Conservation (phyloP, 306 rosid species). For the Cucurbita moschata region DNA sequence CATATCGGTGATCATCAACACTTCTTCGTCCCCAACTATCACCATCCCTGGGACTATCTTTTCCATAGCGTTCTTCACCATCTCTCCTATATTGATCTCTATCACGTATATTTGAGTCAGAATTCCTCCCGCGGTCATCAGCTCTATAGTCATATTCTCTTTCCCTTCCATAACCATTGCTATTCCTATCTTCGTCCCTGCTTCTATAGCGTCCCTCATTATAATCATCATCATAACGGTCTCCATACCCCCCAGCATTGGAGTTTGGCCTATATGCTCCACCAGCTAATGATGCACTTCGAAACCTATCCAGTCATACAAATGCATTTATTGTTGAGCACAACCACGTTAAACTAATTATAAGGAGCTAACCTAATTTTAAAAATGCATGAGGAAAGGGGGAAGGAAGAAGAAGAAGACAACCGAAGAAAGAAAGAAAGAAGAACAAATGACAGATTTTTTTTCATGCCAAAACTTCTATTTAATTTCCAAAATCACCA, state of each 20-base stretch:
- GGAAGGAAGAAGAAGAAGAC: neutral
- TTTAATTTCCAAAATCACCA: neutral
- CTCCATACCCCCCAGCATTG: conserved; percentile 43
- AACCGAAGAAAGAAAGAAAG: neutral
- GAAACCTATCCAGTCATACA: conserved; percentile 45
- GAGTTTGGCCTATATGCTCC: conserved; percentile 78
- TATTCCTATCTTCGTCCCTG: conserved; percentile 57
- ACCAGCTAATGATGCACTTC: conserved; percentile 33
- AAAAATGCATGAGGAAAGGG: neutral
- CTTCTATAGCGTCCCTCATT: conserved; percentile 40
- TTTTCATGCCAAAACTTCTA: neutral
- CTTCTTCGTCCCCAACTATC: conserved; percentile 66
- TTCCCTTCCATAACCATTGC: conserved; percentile 52
- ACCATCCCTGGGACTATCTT: conserved; percentile 54
- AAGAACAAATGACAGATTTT: neutral
- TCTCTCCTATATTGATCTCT: conserved; percentile 80
- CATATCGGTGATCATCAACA: conserved; percentile 54
- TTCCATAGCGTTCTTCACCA: conserved; percentile 55
- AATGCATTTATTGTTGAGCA: neutral
- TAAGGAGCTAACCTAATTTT: neutral
- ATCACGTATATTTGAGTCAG: conserved; percentile 52
- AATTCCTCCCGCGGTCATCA: conserved; percentile 48
- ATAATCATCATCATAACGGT: conserved; percentile 60
- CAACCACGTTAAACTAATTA: neutral
- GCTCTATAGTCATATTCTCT: conserved; percentile 67